phyloP scores from a whole-genome alignment of 176 grass and related monocot species.

The Musa itinerans region DNA sequence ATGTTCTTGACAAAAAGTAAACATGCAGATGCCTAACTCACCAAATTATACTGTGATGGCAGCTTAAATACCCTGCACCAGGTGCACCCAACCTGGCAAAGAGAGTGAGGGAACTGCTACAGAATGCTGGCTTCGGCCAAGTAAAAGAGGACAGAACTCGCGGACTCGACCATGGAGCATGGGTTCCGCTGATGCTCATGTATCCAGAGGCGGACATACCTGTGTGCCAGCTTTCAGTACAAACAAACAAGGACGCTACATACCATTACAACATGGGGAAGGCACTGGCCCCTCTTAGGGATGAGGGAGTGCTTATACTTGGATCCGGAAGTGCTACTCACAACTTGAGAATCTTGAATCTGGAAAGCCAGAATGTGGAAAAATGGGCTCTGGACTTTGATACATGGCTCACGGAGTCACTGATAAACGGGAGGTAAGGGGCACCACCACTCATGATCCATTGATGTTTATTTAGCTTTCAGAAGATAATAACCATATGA shows the following conservation, averaged over 20 bases:
- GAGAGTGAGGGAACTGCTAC: constrained; percentile 51
- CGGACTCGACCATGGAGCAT: constrained; percentile 80
- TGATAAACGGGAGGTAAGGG: constrained; percentile 49
- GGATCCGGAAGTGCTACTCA: constrained; percentile 82
- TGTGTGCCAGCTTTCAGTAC: constrained; percentile 74
- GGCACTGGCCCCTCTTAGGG: constrained; percentile 49
- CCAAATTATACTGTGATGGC: not conserved
- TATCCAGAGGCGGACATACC: constrained; percentile 67
- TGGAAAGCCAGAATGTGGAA: constrained; percentile 1
- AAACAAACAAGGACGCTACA: constrained; percentile 34
- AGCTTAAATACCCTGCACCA: constrained; percentile 74
- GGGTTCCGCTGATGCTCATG: constrained; percentile 78
- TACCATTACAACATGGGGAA: constrained; percentile 82
- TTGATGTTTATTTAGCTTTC: too few relatives aligned
- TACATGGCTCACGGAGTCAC: constrained; percentile 61
- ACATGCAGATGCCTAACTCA: not conserved
- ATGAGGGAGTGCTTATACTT: constrained; percentile 61
- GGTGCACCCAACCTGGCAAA: constrained; percentile 57
- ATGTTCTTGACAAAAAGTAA: too few relatives aligned
- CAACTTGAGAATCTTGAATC: constrained; percentile 35
- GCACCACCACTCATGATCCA: too few relatives aligned
- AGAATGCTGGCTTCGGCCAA: constrained; percentile 47
- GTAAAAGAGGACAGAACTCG: constrained; percentile 45
- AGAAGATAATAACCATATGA: too few relatives aligned
- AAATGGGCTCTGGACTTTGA: constrained; percentile 69